Evolutionary conservation across 768 basidiomycete species (phyloP).

Genomic region (Suillus ampliporus): DNA sequence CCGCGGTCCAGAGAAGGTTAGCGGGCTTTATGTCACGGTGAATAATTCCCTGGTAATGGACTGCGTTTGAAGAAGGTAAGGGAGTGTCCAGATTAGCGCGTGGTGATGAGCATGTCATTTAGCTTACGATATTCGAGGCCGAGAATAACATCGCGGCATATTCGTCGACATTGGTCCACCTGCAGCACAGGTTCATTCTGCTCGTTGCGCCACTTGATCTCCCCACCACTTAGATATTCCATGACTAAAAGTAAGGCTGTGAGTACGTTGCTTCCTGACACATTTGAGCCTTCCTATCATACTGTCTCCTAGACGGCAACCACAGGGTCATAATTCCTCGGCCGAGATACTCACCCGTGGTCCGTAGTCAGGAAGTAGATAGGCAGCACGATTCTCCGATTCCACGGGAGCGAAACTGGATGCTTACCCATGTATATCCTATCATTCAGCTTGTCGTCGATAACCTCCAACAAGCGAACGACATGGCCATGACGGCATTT

Average conservation of each 20-base stretch:
- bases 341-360: conserved; percentile 37
- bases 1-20: conserved; percentile 89
- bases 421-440: conserved; percentile 93
- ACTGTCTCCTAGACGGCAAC: conserved; percentile 36
- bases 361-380: conserved; percentile 29
- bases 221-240: conserved; percentile 95
- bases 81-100: conserved; percentile 1
- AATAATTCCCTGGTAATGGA: conserved; percentile 97
- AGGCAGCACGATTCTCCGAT: conserved; percentile 21
- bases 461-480: conserved; percentile 90
- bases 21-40: conserved; percentile 99
- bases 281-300: conserved; percentile 31
- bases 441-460: conserved; percentile 87
- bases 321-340: conserved; percentile 40
- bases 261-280: conserved; percentile 22
- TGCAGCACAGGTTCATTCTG: conserved; percentile 75
- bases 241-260: conserved; percentile 63
- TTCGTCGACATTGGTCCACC: conserved; percentile 82
- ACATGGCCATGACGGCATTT: conserved; percentile 91
- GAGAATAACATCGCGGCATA: conserved; percentile 91
- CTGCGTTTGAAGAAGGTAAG: conserved; percentile 46
- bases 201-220: conserved; percentile 85
- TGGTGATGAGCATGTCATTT: background rate
- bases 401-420: conserved; percentile 18
- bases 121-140: conserved; percentile 93